Evolutionary conservation across 1,139 yeast species (phyloP), one percentile per base, ranked within the genome.

Genomic region (Suzukiozyma palmioleophila): DNA sequence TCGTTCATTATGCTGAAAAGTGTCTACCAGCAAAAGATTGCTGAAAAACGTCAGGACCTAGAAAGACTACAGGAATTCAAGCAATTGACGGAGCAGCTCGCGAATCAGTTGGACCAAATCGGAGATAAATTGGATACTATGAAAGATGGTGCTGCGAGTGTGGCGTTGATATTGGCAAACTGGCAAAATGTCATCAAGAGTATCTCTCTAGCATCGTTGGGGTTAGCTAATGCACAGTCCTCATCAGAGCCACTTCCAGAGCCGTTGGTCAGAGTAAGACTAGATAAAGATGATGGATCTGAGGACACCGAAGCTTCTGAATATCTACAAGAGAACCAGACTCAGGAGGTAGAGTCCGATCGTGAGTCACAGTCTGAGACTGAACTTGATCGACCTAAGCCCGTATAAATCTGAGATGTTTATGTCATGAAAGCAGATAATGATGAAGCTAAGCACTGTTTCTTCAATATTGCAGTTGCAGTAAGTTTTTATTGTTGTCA

Each of bases 171-270:
- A 4, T 64, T 81, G 50, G 70, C 81, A 8, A 83, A 81, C 48
- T 85, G 95, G 95, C 76, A 78, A 43, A 79, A 75, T 43, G 83
- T 85, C 13, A 67, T 81, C 16, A 69, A 79, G 43, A 77, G 88
- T 1, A 76, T 84, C 0, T 76, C 84, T 9, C 58, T 85, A 51
- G 90, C 94, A 0, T 78, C 89, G 0, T 59, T 79, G 50, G 79
- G 83, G 3, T 58, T 81, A 37, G 56, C 73, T 42, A 73, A 69
- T 40, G 73, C 71, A 21, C 61, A 62, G 26, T 80, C 75, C 46
- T 71, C 69, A 39, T 76, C 74, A 51, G 57, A 38, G 2, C 67
- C 69, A n/a, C 51, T 68, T 43, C 75, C 74, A 36, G 62, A 86
- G 53, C 74, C 88, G 0, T 64, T 87, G 46, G 88, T 87, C 3